phyloP scores from a whole-genome alignment of 139 green algal species.

The Micractinium sp. region DNA sequence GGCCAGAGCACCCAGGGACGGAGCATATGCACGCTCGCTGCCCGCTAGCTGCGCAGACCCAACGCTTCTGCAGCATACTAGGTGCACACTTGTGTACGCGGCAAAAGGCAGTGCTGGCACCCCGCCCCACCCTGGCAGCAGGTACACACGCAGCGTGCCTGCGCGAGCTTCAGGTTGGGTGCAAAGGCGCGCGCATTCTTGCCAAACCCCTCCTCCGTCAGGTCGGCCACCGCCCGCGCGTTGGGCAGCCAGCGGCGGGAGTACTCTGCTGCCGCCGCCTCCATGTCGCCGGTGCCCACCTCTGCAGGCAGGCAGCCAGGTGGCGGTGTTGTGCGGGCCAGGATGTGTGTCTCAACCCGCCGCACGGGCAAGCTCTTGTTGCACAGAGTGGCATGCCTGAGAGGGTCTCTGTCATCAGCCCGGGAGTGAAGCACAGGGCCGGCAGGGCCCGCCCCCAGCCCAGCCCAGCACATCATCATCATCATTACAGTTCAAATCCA shows the following conservation, averaged over 20 bases:
- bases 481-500: too few relatives aligned
- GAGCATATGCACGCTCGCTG: too few relatives aligned
- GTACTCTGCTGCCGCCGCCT: slow-evolving; percentile 8
- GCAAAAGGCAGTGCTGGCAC: not conserved
- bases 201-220: slow-evolving; percentile 25
- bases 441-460: not conserved
- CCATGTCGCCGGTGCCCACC: not conserved
- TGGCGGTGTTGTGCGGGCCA: not conserved
- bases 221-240: slow-evolving; percentile 19
- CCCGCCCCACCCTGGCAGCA: not conserved
- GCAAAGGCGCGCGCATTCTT: slow-evolving; percentile 7
- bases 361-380: too few relatives aligned
- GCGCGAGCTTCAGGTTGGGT: slow-evolving; percentile 19
- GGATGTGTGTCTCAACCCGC: too few relatives aligned
- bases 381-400: too few relatives aligned
- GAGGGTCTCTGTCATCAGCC: too few relatives aligned
- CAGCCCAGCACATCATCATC: not conserved
- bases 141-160: not conserved
- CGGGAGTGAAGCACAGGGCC: not conserved
- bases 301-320: not conserved
- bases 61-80: too few relatives aligned
- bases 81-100: too few relatives aligned
- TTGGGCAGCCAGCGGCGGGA: slow-evolving; percentile 36
- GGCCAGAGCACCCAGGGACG: too few relatives aligned
- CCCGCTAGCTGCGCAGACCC: too few relatives aligned